A percentile compares a stretch with the other conserved stretches of the same genome.
phyloP scores from a whole-genome alignment of 805 yeast species.

The Wickerhamomyces tratensis region DNA sequence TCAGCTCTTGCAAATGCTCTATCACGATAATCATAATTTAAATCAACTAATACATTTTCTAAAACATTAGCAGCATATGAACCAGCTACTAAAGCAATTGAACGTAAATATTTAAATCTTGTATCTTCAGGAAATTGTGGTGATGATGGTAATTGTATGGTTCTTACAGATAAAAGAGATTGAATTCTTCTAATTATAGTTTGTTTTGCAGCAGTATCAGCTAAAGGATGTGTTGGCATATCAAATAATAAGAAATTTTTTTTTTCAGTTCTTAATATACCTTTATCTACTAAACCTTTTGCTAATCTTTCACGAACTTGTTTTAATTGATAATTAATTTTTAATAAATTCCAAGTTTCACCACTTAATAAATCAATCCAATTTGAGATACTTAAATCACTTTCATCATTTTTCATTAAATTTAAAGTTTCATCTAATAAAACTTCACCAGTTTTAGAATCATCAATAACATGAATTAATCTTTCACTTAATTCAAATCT shows the following conservation, averaged over 20 bases:
- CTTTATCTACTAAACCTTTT: constrained; percentile 95
- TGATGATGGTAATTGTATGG: constrained; percentile 44
- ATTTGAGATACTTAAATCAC: constrained; percentile 64
- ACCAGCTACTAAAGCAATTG: constrained; percentile 77
- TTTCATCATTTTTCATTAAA: constrained; percentile 78
- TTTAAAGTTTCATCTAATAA: constrained; percentile 88
- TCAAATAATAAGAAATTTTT: constrained; percentile 90
- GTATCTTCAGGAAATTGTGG: constrained; percentile 62
- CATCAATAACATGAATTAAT: constrained; percentile 77
- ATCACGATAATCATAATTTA: constrained; percentile 84
- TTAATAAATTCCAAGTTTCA: constrained; percentile 95
- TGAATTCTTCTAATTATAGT: constrained; percentile 66
- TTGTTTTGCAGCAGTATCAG: constrained; percentile 80
- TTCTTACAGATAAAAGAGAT: constrained; percentile 61
- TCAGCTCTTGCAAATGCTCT: constrained; percentile 92
- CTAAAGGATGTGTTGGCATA: constrained; percentile 97
- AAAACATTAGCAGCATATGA: constrained; percentile 94
- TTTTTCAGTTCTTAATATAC: constrained; percentile 90
- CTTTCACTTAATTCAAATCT: constrained; percentile 85
- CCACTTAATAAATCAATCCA: constrained; percentile 95
- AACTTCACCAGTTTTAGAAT: constrained; percentile 87
- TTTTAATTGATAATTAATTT: constrained; percentile 89
- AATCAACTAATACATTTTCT: constrained; percentile 71
- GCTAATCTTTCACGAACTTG: constrained; percentile 96
- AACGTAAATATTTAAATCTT: constrained; percentile 62